Evolutionary conservation across 2,329 filamentous ascomycete species (phyloP), one percentile per base, ranked within the genome.

Genomic region (Aspergillus sp.): DNA sequence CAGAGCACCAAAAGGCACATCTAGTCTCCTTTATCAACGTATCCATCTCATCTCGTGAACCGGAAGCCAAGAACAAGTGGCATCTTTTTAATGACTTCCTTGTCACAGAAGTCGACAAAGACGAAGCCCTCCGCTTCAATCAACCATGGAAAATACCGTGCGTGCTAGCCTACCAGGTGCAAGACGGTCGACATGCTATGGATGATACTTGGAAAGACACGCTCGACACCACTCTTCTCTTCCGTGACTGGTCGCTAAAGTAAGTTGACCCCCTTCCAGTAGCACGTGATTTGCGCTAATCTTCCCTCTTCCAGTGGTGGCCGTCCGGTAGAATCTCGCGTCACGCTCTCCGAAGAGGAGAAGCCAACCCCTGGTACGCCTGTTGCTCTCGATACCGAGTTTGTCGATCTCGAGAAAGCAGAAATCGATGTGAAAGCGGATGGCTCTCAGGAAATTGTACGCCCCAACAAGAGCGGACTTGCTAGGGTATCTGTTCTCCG

Each of bases 81-180:
- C 92, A 98, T 76, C 79, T 99, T 1, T 97, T 99, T 80, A 99
- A 99, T 69, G 95, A 99, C 77, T 99, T 99, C 70, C 79, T 97
- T 38, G 96, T 99, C 21, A 87, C 91, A 12, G 88, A 89, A 9
- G 86, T 97, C 15, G 86, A 89, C 32, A 85, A 86, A 28, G 89
- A 92, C 63, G 94, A 99, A 73, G 96, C 94, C 0, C 81, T 98
- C 17, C 88, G 89, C 23, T 99, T 98, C 76, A 93, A 94, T 63
- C 87, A 92, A 3, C 85, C 88, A 17, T 99, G 95, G 95, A 99
- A 98, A 79, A 83, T 92, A 53, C 95, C 95, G 0, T 92, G 91
- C 12, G 89, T 98, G 5, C 80, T 99, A 56, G 84, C 91, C 4
- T 99, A 91, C 76, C 95, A 99, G 74, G 79, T 90, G 28, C 96